phyloP scores from a whole-genome alignment of 441 rosid species.

The Pelargonium australe region DNA sequence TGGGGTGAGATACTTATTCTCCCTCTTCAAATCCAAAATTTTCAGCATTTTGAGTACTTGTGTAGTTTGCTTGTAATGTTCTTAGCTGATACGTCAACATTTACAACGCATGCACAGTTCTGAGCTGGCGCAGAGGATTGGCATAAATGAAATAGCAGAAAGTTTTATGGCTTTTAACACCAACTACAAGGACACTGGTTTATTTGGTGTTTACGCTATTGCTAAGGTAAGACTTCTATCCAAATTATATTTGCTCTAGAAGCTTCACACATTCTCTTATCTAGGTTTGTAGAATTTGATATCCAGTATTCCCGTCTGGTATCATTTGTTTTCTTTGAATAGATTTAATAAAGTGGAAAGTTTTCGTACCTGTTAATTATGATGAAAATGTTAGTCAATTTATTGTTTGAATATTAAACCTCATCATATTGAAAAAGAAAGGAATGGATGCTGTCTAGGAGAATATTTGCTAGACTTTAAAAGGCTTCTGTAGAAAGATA shows the following conservation, averaged over 20 bases:
- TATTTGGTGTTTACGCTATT: conserved; percentile 92
- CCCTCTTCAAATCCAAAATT: too few relatives aligned
- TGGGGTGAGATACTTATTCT: conserved; percentile 50
- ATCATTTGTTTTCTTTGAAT: too few relatives aligned
- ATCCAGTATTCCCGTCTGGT: not conserved
- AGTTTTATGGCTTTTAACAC: conserved; percentile 98
- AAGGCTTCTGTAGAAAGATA: too few relatives aligned
- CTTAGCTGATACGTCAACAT: not conserved
- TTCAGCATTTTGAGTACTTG: too few relatives aligned
- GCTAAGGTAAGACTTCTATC: conserved; percentile 61
- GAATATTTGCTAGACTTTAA: too few relatives aligned
- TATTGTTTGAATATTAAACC: too few relatives aligned
- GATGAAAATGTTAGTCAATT: too few relatives aligned
- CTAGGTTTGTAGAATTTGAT: not conserved
- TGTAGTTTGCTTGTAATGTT: not conserved
- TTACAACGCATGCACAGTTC: conserved; percentile 48
- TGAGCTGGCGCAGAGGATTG: conserved; percentile 77
- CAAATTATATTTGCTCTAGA: not conserved
- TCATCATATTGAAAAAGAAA: too few relatives aligned
- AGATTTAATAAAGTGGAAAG: too few relatives aligned
- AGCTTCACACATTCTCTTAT: not conserved
- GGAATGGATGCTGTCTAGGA: too few relatives aligned
- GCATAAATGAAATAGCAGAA: conserved; percentile 85
- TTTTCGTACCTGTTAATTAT: too few relatives aligned
- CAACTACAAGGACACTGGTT: conserved; percentile 97